Conservation (phyloP, 2,329 filamentous ascomycete genomes). For the Cryoendolithus antarcticus region DNA sequence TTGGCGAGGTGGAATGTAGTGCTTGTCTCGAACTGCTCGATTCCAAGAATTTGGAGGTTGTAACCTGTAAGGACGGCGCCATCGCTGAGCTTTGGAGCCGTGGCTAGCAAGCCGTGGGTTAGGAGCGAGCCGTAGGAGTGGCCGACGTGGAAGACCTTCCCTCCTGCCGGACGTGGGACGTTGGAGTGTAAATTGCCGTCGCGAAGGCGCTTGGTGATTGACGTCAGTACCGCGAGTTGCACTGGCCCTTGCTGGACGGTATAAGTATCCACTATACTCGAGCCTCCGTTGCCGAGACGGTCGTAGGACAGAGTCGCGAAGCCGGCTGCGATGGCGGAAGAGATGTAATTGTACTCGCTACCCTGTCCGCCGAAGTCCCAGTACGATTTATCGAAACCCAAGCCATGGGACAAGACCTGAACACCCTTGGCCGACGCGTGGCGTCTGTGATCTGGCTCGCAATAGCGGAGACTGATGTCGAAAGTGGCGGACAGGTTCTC, state of each 20-base stretch:
- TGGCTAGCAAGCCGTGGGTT: constrained; percentile 6
- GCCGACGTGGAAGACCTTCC: constrained; percentile 12
- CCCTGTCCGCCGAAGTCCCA: constrained; percentile 9
- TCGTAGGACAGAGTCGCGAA: constrained; percentile 12
- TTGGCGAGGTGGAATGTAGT: constrained; percentile 9
- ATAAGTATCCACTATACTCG: constrained; percentile 8
- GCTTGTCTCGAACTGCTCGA: constrained; percentile 1
- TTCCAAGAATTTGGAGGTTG: neutral
- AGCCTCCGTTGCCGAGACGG: constrained; percentile 10
- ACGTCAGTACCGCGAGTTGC: constrained; percentile 8
- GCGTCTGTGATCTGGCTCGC: constrained; percentile 2
- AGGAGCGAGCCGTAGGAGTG: constrained; percentile 11
- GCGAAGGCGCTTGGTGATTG: constrained; percentile 9
- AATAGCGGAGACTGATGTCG: constrained; percentile 10
- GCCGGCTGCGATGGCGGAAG: constrained; percentile 7
- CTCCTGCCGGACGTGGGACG: constrained; percentile 2
- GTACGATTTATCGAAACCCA: constrained; percentile 13
- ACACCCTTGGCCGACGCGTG: constrained; percentile 1
- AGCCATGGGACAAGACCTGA: constrained; percentile 12
- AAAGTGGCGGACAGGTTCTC: constrained; percentile 6
- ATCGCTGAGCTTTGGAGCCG: constrained; percentile 8
- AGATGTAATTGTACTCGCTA: constrained; percentile 11
- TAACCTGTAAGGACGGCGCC: constrained; percentile 11
- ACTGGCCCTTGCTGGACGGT: constrained; percentile 8
- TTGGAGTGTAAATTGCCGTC: constrained; percentile 5